phyloP scores from a whole-genome alignment of 129 eudicot species.

The Chrysanthemum lavandulifolium region DNA sequence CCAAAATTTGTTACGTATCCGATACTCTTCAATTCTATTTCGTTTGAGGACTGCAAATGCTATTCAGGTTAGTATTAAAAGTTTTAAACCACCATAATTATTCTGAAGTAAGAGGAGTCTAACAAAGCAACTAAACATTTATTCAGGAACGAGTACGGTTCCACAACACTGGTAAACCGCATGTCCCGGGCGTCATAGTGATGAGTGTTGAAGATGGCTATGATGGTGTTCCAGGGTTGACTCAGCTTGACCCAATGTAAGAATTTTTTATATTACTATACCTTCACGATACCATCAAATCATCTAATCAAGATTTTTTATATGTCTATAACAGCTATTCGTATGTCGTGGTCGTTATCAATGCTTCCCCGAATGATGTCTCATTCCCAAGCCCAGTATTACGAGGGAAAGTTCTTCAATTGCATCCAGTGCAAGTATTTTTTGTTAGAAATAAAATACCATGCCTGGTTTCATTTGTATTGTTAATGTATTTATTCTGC shows the following conservation, averaged over 20 bases:
- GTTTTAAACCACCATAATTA: too few species aligned
- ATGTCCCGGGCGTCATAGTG: conserved; percentile 81
- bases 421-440: conserved; percentile 85
- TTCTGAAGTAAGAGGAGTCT: too few species aligned
- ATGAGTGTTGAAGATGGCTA: conserved; percentile 95
- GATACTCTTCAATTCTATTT: conserved; percentile 91
- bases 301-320: conserved; percentile 3
- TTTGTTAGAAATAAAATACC: conserved; percentile 2
- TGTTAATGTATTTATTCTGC: neutral
- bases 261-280: conserved; percentile 21
- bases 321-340: conserved; percentile 52
- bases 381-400: conserved; percentile 53
- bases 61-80: conserved; percentile 54
- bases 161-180: conserved; percentile 75
- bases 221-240: conserved; percentile 61
- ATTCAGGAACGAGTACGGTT: conserved; percentile 78
- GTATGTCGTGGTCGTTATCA: conserved; percentile 61
- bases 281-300: conserved; percentile 7
- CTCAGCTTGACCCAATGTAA: conserved; percentile 76
- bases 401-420: conserved; percentile 41
- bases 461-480: conserved; percentile 7
- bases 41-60: conserved; percentile 74
- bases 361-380: conserved; percentile 60
- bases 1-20: conserved; percentile 51
- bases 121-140: conserved; percentile 5